These are phyloP conservation scores for Kodamaea ohmeri DNA, from an alignment of 1,139 yeast genomes.

Conservation along the genomic window DNA sequence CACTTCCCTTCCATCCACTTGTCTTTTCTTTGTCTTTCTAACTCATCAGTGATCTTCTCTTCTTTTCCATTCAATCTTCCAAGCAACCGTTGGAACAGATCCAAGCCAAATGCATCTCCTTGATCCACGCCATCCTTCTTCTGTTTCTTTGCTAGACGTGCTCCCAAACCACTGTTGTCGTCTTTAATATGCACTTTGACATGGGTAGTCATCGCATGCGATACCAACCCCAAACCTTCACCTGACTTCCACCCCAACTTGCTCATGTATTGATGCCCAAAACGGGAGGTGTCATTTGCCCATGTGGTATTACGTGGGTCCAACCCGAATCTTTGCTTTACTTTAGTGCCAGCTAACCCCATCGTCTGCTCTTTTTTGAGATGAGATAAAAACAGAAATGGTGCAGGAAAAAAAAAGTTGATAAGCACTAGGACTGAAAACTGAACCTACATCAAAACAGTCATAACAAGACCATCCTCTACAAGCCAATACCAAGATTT, in stretches of 20 bases:
- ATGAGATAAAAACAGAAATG: not conserved
- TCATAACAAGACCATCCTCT: too few species aligned
- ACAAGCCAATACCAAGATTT: too few species aligned
- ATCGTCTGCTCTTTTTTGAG: slow-evolving; percentile 31
- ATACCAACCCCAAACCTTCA: slow-evolving; percentile 72
- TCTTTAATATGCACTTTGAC: slow-evolving; percentile 79
- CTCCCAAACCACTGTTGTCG: slow-evolving; percentile 84
- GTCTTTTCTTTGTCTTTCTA: slow-evolving; percentile 65
- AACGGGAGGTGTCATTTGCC: slow-evolving; percentile 83
- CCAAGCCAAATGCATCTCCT: slow-evolving; percentile 88
- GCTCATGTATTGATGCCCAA: slow-evolving; percentile 83
- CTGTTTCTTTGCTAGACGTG: slow-evolving; percentile 59
- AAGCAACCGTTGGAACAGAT: slow-evolving; percentile 84
- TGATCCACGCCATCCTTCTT: slow-evolving; percentile 57
- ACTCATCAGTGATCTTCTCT: slow-evolving; percentile 52
- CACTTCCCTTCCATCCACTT: slow-evolving; percentile 72
- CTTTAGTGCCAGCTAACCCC: slow-evolving; percentile 89
- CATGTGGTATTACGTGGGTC: slow-evolving; percentile 95
- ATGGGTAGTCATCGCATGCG: slow-evolving; percentile 67
- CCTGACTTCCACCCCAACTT: slow-evolving; percentile 94
- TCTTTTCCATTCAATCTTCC: slow-evolving; percentile 84
- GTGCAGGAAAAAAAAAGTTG: not conserved
- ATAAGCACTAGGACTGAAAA: not conserved
- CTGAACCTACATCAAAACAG: too few species aligned
- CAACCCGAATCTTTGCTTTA: slow-evolving; percentile 79